Evolutionary conservation across 768 basidiomycete genomes (phyloP), one percentile per base, ranked within the genome.

Genomic region (Russula virescens): DNA sequence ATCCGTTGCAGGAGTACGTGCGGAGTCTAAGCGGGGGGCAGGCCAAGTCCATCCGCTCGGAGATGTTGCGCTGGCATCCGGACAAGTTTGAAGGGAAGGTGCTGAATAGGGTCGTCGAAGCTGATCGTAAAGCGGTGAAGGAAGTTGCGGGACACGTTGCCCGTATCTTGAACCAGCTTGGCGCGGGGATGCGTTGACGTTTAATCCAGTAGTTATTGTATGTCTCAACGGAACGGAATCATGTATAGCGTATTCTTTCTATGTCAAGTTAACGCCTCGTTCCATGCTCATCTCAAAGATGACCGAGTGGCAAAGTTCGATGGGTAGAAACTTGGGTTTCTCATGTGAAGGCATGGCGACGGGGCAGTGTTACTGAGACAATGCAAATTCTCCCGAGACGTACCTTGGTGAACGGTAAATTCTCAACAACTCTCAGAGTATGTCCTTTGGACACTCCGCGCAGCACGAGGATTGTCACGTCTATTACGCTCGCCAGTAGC

Each of bases 21-120:
- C 66, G 72, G 40, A 71, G 14, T 16, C 5, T 5, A 1, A 11
- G 69, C 4, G 79, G 76, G 66, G 69, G 71, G 0, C 66, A 55
- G 4, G 73, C 71, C 60, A 79, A 78, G 43, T 66, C 70, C 21
- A 61, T 80, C 62, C 77, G 74, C 61, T 64, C 61, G n/a, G 83
- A 85, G 65, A 69, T 83, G 34, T 68, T 82, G 49, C 75, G 77
- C 23, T 85, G 79, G 75, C 82, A 85, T 63, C 81, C 83, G 5
- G 83, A 86, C 64, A 83, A 81, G 66, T 79, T 83, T 66, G 70
- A 78, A 60, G 60, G 68, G 14, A 73, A 68, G 9, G 68, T 79
- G 14, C 56, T 79, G 28, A 65, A 68, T 9, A 77, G 73, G 50
- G 73, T 83, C 9, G 60, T 68, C 5, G 64, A 66, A 5, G 60